These are phyloP conservation scores for Dictyostelium firmibasis DNA, from an alignment of 78 protist genomes.

Conservation along the genomic window DNA sequence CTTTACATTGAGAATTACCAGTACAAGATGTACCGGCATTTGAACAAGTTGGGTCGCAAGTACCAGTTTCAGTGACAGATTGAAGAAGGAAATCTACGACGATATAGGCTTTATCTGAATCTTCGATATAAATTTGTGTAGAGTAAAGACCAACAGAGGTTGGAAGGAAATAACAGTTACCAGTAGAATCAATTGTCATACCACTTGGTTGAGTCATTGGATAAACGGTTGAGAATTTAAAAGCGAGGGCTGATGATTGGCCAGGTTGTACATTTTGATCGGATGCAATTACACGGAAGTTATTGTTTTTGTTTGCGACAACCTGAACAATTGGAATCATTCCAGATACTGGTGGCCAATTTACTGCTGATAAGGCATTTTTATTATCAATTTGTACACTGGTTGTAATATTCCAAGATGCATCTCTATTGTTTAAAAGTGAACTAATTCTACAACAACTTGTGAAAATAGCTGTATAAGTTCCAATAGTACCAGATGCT, in stretches of 20 bases:
- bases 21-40: not conserved
- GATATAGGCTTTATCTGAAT: not conserved
- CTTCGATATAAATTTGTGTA: not conserved
- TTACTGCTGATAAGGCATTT: not conserved
- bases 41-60: not conserved
- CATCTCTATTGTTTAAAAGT: constrained; percentile 15
- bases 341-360: not conserved
- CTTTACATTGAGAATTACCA: not conserved
- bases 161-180: not conserved
- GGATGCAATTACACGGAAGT: not conserved
- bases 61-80: not conserved
- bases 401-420: constrained; percentile 11
- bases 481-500: not conserved
- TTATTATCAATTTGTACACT: not conserved
- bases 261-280: not conserved
- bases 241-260: not conserved
- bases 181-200: not conserved
- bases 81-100: constrained; percentile 14
- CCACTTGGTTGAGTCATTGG: not conserved
- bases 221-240: not conserved
- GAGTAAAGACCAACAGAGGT: not conserved
- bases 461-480: not conserved
- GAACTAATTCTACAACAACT: constrained; percentile 26
- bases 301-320: not conserved
- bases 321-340: not conserved